Base-by-base conservation (phyloP, 2,329 filamentous ascomycete species). In the Fusarium multiceps region DNA sequence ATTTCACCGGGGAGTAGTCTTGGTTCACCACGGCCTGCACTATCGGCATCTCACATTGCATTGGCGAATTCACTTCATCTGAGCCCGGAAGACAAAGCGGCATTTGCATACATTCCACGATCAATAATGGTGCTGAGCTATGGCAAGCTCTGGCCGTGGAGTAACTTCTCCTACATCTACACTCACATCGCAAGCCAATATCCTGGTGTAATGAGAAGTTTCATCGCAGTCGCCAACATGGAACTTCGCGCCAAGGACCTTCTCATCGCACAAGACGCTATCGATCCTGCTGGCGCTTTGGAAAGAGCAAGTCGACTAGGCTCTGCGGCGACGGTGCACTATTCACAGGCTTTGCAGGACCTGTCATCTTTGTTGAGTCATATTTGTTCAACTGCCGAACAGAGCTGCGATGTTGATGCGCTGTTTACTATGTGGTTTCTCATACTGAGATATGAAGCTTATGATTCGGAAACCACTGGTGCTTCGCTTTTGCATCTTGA, bases 341-440 rank as follows among this genome's bases (percentile, higher is more conserved):
- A 73, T 4, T 60, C 68, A 0, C 27, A 63, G 1, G 63, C 71
- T 6, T 18, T 73, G 16, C 65, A 74, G 37, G 71, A 73, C n/a
- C 20, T 73, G 10, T 73, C 71, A 1, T 62, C 59, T 30, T 27
- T 73, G 3, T 13, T 73, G 2, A 46, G 66, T 21, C 60, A 46
- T 2, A 57, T 74, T 5, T 73, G 69, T 5, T 58, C 60, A 18
- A 64, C 63, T 0, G 34, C 66, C 2, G 61, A 59, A 9, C 40
- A 53, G 27, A 43, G 49, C 1, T 30, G 40, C 5, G 71, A 73
- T 23, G 48, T 74, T 4, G 56, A 73, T 18, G 71, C 71, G 2
- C 9, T 73, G 3, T 73, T 73, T 25, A 48, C 64, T 1, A 74
- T 73, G 71, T 73, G 71, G 71, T 73, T 74, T 7, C 60, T 73